A percentile compares a stretch with the other conserved stretches of the same genome.
These are phyloP conservation scores for Bacidia gigantensis DNA, from an alignment of 495 filamentous ascomycete species.

Conservation along the genomic window DNA sequence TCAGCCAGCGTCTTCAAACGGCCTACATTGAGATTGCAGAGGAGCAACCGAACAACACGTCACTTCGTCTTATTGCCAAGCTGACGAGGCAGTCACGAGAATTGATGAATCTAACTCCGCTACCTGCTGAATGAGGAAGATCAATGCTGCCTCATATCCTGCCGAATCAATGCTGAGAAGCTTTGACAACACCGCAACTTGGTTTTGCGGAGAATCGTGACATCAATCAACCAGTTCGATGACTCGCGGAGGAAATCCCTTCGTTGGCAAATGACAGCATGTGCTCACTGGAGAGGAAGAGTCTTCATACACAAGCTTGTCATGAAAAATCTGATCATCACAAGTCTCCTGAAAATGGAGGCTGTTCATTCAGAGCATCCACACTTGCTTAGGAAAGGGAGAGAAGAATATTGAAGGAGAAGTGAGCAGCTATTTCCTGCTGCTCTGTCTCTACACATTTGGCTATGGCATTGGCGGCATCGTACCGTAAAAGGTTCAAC, in stretches of 20 bases:
- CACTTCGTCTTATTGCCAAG: slow-evolving; percentile 47
- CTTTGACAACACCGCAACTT: no score
- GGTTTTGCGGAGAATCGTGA: background rate
- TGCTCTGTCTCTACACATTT: background rate
- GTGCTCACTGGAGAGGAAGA: background rate
- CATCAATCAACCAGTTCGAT: background rate
- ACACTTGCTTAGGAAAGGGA: background rate
- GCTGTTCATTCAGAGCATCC: background rate
- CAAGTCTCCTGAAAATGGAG: background rate
- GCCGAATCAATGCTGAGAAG: no score
- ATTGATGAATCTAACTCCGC: slow-evolving; percentile 22
- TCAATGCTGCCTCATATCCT: no score
- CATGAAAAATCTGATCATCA: background rate
- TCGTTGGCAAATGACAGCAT: background rate
- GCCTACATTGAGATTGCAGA: slow-evolving; percentile 56
- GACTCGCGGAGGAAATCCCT: background rate
- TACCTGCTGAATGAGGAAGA: background rate
- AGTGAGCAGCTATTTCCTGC: background rate
- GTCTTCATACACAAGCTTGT: background rate
- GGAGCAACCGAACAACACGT: slow-evolving; percentile 43
- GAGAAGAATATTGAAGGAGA: background rate
- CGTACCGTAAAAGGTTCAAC: background rate
- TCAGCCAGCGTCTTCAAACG: slow-evolving; percentile 55
- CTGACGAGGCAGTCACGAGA: slow-evolving; percentile 41
- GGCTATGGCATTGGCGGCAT: background rate